phyloP scores from a whole-genome alignment of 768 basidiomycete species.

The Podaxis sp. region DNA sequence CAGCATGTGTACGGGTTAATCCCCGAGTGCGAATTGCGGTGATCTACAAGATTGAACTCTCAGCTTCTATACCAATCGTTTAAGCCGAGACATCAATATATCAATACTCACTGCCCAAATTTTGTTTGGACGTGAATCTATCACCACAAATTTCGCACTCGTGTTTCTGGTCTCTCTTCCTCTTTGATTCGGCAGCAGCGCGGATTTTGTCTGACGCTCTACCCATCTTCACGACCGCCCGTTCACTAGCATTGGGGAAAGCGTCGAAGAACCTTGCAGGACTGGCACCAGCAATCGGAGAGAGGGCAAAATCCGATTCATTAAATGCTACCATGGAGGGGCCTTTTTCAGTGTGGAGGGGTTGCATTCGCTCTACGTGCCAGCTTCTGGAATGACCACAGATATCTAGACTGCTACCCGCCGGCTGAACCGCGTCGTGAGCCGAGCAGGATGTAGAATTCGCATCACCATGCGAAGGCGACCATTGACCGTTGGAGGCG shows the following conservation, averaged over 20 bases:
- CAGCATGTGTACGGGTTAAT: background rate
- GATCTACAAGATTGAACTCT: background rate
- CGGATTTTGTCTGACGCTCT: background rate
- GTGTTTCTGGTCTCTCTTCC: background rate
- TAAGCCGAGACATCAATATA: background rate
- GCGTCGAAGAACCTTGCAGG: background rate
- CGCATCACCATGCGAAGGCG: background rate
- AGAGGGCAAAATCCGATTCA: background rate
- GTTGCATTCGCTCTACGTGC: background rate
- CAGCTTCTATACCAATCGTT: background rate
- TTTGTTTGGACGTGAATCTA: constrained; percentile 1
- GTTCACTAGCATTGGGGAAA: background rate
- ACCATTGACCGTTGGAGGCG: background rate
- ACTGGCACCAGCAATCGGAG: background rate
- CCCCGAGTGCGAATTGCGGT: background rate
- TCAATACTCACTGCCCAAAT: background rate
- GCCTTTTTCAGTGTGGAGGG: background rate
- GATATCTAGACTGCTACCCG: background rate
- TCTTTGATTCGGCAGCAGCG: background rate
- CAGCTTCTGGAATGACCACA: background rate
- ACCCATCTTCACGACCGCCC: background rate
- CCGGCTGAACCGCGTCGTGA: background rate
- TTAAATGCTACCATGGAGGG: background rate
- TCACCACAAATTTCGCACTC: background rate
- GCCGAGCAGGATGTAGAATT: background rate